Conservation (phyloP, 2,329 filamentous ascomycete species). For the Aspergillus sp. region DNA sequence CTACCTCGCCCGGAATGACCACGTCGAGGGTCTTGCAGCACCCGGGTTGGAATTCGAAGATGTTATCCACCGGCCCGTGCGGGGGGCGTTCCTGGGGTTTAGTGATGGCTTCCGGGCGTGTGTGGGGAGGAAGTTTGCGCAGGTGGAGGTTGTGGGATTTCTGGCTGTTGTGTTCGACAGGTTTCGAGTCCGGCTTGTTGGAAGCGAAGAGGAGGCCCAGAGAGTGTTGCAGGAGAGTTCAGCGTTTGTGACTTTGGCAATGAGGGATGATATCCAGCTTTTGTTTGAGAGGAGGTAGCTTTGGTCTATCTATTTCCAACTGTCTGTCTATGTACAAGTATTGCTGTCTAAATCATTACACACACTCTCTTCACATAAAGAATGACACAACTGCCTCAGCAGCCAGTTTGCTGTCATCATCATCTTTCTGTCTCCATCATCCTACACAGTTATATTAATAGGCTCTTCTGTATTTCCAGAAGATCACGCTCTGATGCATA, state of each 20-base stretch:
- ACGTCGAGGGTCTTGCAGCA: slow-evolving; percentile 6
- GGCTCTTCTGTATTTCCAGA: no score
- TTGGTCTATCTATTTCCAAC: no score
- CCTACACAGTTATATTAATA: no score
- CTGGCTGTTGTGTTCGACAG: slow-evolving; percentile 9
- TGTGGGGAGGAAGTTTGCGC: slow-evolving; percentile 18
- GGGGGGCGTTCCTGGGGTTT: slow-evolving; percentile 16
- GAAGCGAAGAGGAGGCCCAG: slow-evolving; percentile 1
- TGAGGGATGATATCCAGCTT: slow-evolving; percentile 11
- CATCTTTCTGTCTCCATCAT: no score
- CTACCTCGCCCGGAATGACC: slow-evolving; percentile 13
- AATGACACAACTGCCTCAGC: no score
- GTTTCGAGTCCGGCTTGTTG: slow-evolving; percentile 10
- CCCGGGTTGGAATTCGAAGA: slow-evolving; percentile 13
- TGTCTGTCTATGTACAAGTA: no score
- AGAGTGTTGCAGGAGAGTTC: slow-evolving; percentile 6
- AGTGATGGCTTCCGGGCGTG: slow-evolving; percentile 16
- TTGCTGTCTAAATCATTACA: no score
- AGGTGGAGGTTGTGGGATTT: slow-evolving; percentile 17
- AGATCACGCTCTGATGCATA: no score
- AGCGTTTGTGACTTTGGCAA: slow-evolving; percentile 10
- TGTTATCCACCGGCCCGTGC: slow-evolving; percentile 12
- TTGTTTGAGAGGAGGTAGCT: slow-evolving; percentile 4
- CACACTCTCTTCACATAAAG: no score
- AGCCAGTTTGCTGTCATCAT: no score